Percentiles rank a stretch among this genome's conserved stretches.
These are phyloP conservation scores for Stagonosporopsis chrysanthemi DNA, from an alignment of 2,329 filamentous ascomycete genomes.

Conservation along the genomic window DNA sequence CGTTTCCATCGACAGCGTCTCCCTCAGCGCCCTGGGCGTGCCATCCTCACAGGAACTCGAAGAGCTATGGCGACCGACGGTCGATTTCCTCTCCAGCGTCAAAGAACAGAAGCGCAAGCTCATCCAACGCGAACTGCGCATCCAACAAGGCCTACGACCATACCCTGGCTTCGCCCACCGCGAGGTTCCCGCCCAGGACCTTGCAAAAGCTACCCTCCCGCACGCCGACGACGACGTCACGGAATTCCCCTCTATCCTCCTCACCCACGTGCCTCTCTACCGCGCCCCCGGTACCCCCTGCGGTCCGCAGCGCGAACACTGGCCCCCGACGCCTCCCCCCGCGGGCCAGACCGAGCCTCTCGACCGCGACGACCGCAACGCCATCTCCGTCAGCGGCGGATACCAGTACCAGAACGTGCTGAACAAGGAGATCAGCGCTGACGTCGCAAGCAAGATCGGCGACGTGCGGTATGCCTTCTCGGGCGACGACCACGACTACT, in stretches of 20 bases:
- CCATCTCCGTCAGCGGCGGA: conserved; percentile 77
- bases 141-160: conserved; percentile 67
- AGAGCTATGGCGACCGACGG: conserved; percentile 75
- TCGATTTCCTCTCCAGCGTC: conserved; percentile 76
- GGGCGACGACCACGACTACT: conserved; percentile 98
- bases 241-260: conserved; percentile 84
- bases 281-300: conserved; percentile 84
- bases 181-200: conserved; percentile 65
- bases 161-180: conserved; percentile 65
- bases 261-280: conserved; percentile 91
- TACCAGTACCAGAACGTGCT: conserved; percentile 99
- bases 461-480: conserved; percentile 89
- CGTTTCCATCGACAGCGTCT: conserved; percentile 88
- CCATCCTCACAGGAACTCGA: conserved; percentile 59
- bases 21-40: conserved; percentile 77
- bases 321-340: conserved; percentile 72
- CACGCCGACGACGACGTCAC: conserved; percentile 53
- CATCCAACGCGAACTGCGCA: conserved; percentile 71
- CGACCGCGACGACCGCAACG: conserved; percentile 73
- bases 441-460: conserved; percentile 78
- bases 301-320: conserved; percentile 84
- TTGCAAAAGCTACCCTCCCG: conserved; percentile 39
- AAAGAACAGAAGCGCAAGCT: conserved; percentile 71
- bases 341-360: conserved; percentile 64
- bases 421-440: conserved; percentile 75